phyloP scores from a whole-genome alignment of 257 asterid genomes.

The Oldenlandia corymbosa region DNA sequence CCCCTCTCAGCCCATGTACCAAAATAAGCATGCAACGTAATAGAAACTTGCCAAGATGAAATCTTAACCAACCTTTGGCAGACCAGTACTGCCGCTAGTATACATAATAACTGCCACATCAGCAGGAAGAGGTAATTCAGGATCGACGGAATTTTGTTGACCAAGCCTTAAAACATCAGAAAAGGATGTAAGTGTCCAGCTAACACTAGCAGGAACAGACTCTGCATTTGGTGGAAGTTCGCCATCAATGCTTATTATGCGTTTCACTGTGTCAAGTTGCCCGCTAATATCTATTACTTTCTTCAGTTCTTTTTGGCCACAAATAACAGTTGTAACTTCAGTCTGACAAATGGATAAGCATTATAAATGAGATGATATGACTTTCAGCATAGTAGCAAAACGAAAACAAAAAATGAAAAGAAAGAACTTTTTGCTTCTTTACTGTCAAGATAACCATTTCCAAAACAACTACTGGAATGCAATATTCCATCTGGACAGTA shows the following conservation, averaged over 20 bases:
- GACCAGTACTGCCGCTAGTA: slow-evolving; percentile 98
- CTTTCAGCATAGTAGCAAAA: background rate
- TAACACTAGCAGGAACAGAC: slow-evolving; percentile 37
- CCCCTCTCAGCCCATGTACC: background rate
- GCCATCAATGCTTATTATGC: slow-evolving; percentile 75
- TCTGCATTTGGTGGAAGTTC: slow-evolving; percentile 56
- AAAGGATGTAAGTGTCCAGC: slow-evolving; percentile 66
- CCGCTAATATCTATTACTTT: slow-evolving; percentile 71
- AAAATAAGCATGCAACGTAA: background rate
- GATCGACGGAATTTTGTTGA: slow-evolving; percentile 59
- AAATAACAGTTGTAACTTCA: slow-evolving; percentile 94
- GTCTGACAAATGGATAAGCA: slow-evolving; percentile 56
- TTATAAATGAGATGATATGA: background rate
- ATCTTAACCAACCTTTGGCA: slow-evolving; percentile 73
- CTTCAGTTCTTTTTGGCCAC: slow-evolving; percentile 85
- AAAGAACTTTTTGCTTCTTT: background rate
- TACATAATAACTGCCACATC: slow-evolving; percentile 97
- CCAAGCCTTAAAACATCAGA: slow-evolving; percentile 71
- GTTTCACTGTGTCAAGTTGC: slow-evolving; percentile 87
- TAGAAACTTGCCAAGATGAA: background rate
- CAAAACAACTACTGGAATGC: background rate
- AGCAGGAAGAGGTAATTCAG: slow-evolving; percentile 79
- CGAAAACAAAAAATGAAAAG: background rate
- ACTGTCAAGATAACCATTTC: background rate
- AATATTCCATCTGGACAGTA: background rate